Conservation (phyloP, 108 stramenopile species). For the Stephanodiscus triporus region DNA sequence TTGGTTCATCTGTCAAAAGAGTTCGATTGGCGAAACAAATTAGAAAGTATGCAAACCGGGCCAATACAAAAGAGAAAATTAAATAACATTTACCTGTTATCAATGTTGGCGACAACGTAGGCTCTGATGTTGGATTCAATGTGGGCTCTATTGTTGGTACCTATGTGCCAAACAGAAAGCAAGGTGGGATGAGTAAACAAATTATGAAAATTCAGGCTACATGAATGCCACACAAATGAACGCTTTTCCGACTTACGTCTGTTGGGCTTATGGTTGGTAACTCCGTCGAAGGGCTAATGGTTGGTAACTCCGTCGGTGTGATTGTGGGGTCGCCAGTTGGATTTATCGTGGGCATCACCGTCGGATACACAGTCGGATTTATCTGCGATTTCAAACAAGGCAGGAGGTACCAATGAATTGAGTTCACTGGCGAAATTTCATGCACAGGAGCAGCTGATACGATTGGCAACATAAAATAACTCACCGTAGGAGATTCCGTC, state of each 20-base stretch:
- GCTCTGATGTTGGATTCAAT: not conserved
- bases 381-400: not conserved
- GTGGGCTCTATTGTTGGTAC: not conserved
- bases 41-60: not conserved
- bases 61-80: not conserved
- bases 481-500: slow-evolving; percentile 21
- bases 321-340: slow-evolving; percentile 4
- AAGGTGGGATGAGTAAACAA: not conserved
- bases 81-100: not conserved
- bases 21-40: not conserved
- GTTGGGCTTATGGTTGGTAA: slow-evolving; percentile 5
- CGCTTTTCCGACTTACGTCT: not conserved
- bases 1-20: not conserved
- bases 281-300: not conserved
- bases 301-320: slow-evolving; percentile 9
- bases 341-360: not conserved
- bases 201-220: not conserved
- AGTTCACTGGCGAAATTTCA: not conserved
- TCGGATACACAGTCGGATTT: not conserved
- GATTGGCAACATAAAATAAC: not conserved
- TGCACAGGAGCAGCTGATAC: not conserved
- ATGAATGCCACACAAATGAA: not conserved
- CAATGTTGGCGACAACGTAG: not conserved
- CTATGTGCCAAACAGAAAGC: not conserved
- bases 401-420: not conserved